These are phyloP conservation scores for Vicia sativa DNA, from an alignment of 306 rosid genomes.

Conservation along the genomic window DNA sequence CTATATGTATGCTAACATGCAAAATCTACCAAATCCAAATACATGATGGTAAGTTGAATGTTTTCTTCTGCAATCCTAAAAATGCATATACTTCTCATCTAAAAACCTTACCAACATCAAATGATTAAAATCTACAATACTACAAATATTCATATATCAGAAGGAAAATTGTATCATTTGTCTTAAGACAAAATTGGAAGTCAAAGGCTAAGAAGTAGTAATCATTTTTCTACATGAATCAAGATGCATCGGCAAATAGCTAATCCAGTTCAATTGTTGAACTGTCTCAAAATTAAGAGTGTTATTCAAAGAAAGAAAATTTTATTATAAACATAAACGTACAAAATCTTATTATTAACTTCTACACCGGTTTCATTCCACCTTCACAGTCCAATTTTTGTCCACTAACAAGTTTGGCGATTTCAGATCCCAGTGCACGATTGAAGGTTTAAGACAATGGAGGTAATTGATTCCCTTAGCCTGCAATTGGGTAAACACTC, in stretches of 20 bases:
- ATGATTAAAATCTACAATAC: slow-evolving; percentile 1
- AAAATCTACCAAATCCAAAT: background rate
- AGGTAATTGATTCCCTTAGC: slow-evolving; percentile 99
- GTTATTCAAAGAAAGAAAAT: slow-evolving; percentile 17
- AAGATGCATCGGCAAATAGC: slow-evolving; percentile 10
- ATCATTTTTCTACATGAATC: slow-evolving; percentile 9
- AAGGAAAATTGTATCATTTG: slow-evolving; percentile 11
- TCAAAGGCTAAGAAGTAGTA: slow-evolving; percentile 9
- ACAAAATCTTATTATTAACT: slow-evolving; percentile 22
- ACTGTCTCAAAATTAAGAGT: slow-evolving; percentile 29
- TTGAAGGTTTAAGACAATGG: slow-evolving; percentile 87
- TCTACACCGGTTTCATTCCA: slow-evolving; percentile 29
- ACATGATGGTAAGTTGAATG: slow-evolving; percentile 9
- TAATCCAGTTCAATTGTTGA: slow-evolving; percentile 4
- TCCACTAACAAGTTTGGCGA: slow-evolving; percentile 95
- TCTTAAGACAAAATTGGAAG: background rate
- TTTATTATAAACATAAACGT: no score
- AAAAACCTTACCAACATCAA: slow-evolving; percentile 14
- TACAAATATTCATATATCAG: background rate
- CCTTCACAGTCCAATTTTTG: slow-evolving; percentile 96
- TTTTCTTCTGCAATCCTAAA: background rate
- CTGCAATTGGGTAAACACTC: slow-evolving; percentile 49
- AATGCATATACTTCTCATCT: slow-evolving; percentile 14
- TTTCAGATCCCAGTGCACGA: slow-evolving; percentile 98
- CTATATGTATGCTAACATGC: slow-evolving; percentile 19